These are phyloP conservation scores for Tulasnella sp. DNA, from an alignment of 768 basidiomycete species.

Conservation along the genomic window DNA sequence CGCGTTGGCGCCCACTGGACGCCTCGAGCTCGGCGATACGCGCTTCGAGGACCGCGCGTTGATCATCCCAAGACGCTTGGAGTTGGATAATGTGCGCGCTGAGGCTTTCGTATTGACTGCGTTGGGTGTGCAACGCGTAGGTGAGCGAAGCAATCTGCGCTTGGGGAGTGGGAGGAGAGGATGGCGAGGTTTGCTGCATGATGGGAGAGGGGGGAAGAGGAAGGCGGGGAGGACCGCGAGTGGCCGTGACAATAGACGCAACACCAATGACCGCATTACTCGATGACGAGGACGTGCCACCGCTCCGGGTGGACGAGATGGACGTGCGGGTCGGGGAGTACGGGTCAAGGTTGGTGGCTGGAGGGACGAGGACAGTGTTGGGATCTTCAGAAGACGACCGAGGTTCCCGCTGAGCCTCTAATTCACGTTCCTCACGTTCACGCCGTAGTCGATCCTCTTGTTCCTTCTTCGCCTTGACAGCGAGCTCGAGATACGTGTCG, in stretches of 20 bases:
- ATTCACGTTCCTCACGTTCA: not conserved
- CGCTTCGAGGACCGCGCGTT: constrained; percentile 1
- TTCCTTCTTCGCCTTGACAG: constrained; percentile 1
- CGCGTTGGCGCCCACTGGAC: not conserved
- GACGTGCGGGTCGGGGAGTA: not conserved
- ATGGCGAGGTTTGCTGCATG: not conserved
- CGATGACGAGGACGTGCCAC: not conserved
- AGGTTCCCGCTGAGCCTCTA: too few relatives aligned
- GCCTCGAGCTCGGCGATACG: constrained; percentile 5
- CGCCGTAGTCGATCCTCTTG: not conserved
- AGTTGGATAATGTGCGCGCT: not conserved
- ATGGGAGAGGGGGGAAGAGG: constrained; percentile 6
- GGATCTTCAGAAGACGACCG: too few relatives aligned
- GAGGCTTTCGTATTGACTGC: constrained; percentile 7
- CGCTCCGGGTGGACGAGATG: not conserved
- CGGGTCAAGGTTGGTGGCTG: not conserved
- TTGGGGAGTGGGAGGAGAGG: constrained; percentile 2
- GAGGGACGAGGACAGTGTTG: not conserved
- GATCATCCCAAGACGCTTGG: not conserved
- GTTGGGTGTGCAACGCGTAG: constrained; percentile 12
- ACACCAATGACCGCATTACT: too few relatives aligned
- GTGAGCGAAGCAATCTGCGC: constrained; percentile 12
- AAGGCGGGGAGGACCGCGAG: not conserved
- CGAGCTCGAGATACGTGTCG: constrained; percentile 9
- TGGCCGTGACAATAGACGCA: not conserved